Percentiles rank a stretch among this genome's conserved stretches.
Conservation (phyloP, 139 green algal genomes). For the Chlorella sp. region DNA sequence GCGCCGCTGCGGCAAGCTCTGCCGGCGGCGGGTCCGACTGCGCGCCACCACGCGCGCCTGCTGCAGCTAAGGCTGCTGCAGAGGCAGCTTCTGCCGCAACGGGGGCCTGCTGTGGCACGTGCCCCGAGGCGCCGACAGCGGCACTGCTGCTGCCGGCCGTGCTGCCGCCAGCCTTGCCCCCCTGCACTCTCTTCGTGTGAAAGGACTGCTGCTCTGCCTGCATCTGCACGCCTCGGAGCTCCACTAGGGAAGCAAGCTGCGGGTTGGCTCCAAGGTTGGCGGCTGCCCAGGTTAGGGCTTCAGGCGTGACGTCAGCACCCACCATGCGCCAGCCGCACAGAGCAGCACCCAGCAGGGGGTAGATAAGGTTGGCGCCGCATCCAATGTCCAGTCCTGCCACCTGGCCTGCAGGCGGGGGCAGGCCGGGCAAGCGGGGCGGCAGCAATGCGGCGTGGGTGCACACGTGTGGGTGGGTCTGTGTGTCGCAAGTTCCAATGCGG, state of each 20-base stretch:
- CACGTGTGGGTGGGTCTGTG: too few species aligned
- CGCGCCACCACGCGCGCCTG: not conserved
- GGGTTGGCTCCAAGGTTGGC: conserved; percentile 75
- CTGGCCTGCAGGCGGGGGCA: not conserved
- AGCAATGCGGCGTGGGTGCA: not conserved
- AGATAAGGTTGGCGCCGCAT: conserved; percentile 95
- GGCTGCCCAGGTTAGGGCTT: conserved; percentile 58
- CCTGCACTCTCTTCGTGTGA: not conserved
- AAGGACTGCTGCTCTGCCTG: conserved; percentile 35
- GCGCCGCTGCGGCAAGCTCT: not conserved
- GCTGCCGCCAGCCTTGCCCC: not conserved
- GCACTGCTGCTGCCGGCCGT: not conserved
- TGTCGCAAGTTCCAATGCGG: too few species aligned
- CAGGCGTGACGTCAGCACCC: conserved; percentile 79
- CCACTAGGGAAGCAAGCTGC: conserved; percentile 68
- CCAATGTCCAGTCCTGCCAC: conserved; percentile 86
- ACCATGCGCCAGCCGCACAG: conserved; percentile 88
- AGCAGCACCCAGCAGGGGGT: conserved; percentile 89
- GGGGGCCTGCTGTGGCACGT: not conserved
- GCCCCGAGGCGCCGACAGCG: not conserved
- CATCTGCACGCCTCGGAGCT: conserved; percentile 56
- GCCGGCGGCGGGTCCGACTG: too few species aligned
- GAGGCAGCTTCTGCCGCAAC: not conserved
- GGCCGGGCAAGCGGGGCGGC: not conserved
- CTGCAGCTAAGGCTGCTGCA: not conserved